Evolutionary conservation across 2,329 filamentous ascomycete genomes (phyloP), one percentile per base, ranked within the genome.

Genomic region (Fusarium veterinarium): DNA sequence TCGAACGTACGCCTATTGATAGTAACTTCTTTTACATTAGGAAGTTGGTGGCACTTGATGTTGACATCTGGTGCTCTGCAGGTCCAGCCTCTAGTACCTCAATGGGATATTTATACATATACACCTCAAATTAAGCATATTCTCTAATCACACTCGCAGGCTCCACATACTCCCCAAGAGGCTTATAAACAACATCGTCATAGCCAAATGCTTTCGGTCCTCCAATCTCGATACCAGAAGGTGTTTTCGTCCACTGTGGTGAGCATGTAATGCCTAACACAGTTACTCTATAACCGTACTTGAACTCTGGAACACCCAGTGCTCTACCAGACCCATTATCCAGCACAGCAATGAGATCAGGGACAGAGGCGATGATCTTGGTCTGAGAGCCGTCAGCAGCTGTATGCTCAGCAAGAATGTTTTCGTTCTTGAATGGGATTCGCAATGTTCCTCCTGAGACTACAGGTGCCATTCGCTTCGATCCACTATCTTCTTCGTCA

Each of bases 281-380:
- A 8, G 59, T 49, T 0, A 73, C 71, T 41, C 58, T 60, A 3
- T 66, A 38, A 0, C 71, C 71, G 3, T 73, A 73, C 25, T 60
- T 33, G 40, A 62, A 73, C 37, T 73, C 71, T 1, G 60, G 68
- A 2, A 68, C 64, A 4, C 71, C 71, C 1, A 73, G 31, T 30
- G 71, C 71, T 20, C 31, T 51, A 4, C 71, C 69, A 1, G 58
- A 53, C 7, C 64, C 69, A 0, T 58, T 56, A 12, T 73, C 68
- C 1, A 73, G 35, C 0, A 73, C 8, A 17, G 59, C 64, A 17
- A 73, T 64, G 0, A 73, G 69, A 37, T 73, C 71, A 8, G 71
- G 71, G 0, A 73, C 71, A 14, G 38, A 37, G 0, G 58, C 58
- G 42, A 61, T 44, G 19, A 61, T n/a, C 23, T 28, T 28, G 10